A percentile compares a stretch with the other conserved stretches of the same genome.
phyloP scores from a whole-genome alignment of 306 rosid genomes.

The Sphenostylis stenocarpa region DNA sequence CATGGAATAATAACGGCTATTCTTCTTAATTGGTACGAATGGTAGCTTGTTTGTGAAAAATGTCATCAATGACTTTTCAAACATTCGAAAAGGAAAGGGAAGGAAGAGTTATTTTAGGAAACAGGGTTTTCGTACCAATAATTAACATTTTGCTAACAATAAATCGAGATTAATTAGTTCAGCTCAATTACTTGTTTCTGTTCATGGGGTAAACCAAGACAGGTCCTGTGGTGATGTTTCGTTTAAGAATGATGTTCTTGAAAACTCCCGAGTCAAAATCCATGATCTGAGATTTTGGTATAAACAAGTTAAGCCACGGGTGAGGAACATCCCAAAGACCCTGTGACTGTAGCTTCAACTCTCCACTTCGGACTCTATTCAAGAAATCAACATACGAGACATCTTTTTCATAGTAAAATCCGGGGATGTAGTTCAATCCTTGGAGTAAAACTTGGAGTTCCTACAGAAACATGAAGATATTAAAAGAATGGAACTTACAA shows the following conservation, averaged over 20 bases:
- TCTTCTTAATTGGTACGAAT: background rate
- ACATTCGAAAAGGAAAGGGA: background rate
- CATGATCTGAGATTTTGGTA: conserved; percentile 62
- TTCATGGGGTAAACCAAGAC: conserved; percentile 81
- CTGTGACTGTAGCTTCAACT: conserved; percentile 64
- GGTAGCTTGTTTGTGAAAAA: background rate
- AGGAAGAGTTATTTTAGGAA: background rate
- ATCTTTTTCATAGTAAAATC: conserved; percentile 59
- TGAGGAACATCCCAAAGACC: conserved; percentile 95
- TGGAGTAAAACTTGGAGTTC: conserved; percentile 46
- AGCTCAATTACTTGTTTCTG: conserved; percentile 62
- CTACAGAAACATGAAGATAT: conserved; percentile 32
- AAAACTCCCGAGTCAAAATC: conserved; percentile 65
- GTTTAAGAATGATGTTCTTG: conserved; percentile 64
- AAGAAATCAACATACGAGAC: conserved; percentile 63
- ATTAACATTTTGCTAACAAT: background rate
- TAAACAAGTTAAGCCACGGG: conserved; percentile 88
- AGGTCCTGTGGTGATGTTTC: conserved; percentile 68
- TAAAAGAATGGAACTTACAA: background rate
- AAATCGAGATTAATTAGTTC: background rate
- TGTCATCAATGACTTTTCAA: background rate
- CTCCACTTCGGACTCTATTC: conserved; percentile 72
- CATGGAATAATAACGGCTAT: background rate
- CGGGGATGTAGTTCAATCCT: conserved; percentile 58
- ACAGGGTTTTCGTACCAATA: background rate